Conservation (phyloP, 225 moss, liverwort and hornwort genomes). For the Pseudisothecium myosuroides region DNA sequence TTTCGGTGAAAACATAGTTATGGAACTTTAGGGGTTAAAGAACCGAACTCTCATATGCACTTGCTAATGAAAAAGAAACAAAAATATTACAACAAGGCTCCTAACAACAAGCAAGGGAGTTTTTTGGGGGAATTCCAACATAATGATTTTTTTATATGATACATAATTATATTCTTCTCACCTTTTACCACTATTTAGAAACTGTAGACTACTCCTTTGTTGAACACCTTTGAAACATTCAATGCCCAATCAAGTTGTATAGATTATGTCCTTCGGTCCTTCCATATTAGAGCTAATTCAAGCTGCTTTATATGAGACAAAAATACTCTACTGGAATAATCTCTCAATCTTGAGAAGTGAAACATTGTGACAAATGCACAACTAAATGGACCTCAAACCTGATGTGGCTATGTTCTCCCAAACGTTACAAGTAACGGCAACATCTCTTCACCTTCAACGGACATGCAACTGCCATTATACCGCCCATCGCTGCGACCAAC, state of each 20-base stretch:
- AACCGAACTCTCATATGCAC: too few species aligned
- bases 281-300: rapidly evolving
- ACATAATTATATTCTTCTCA: too few species aligned
- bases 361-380: too few species aligned
- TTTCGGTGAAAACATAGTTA: too few species aligned
- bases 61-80: neutral
- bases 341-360: neutral
- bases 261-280: neutral
- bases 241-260: neutral
- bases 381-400: neutral
- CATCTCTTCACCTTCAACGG: too few species aligned
- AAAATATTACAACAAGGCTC: neutral
- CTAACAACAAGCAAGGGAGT: too few species aligned
- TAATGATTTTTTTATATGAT: too few species aligned
- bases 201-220: neutral
- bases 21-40: too few species aligned
- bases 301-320: neutral
- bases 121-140: too few species aligned
- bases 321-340: neutral
- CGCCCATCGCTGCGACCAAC: too few species aligned
- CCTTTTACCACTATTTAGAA: neutral
- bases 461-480: too few species aligned
- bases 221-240: neutral
- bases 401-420: neutral
- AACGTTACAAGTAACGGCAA: too few species aligned